Evolutionary conservation across 2,329 filamentous ascomycete genomes (phyloP).

Genomic region (Talaromyces sp.): DNA sequence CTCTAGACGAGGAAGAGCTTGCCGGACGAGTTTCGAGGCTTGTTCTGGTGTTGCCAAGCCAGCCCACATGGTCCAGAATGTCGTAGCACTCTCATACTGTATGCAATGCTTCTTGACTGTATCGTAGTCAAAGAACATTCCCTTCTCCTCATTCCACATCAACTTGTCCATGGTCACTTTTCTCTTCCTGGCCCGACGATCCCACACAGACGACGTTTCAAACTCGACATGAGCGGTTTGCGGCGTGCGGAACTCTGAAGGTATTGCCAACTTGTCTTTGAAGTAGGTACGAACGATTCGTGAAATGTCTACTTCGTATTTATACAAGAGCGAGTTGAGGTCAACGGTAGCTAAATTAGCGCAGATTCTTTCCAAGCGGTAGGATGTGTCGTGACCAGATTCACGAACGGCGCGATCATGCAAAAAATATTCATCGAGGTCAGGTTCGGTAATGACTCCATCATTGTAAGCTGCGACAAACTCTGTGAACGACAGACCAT

Average conservation of each 20-base stretch:
- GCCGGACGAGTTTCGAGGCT: constrained; percentile 76
- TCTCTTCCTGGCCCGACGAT: constrained; percentile 78
- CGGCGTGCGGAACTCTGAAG: constrained; percentile 73
- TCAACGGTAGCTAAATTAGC: constrained; percentile 91
- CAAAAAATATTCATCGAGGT: constrained; percentile 91
- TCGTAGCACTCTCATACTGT: constrained; percentile 85
- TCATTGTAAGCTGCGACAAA: constrained; percentile 89
- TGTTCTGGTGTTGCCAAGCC: constrained; percentile 81
- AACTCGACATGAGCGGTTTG: constrained; percentile 63
- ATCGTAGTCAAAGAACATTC: constrained; percentile 98
- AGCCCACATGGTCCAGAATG: constrained; percentile 97
- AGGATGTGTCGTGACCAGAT: constrained; percentile 94
- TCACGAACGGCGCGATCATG: constrained; percentile 95
- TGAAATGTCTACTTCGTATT: constrained; percentile 93
- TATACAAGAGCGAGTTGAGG: constrained; percentile 90
- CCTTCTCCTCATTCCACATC: constrained; percentile 85
- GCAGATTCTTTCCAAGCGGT: constrained; percentile 82
- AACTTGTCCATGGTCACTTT: constrained; percentile 87
- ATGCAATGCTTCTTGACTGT: constrained; percentile 76
- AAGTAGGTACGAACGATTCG: constrained; percentile 81
- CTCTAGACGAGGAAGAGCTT: constrained; percentile 83
- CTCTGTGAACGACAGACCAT: constrained; percentile 74
- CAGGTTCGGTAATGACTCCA: constrained; percentile 71
- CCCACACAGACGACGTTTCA: constrained; percentile 84
- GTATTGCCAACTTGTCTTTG: constrained; percentile 75